A percentile compares a stretch with the other conserved stretches of the same genome.
These are phyloP conservation scores for Neonectria punicea DNA, from an alignment of 2,329 filamentous ascomycete species.

Conservation along the genomic window DNA sequence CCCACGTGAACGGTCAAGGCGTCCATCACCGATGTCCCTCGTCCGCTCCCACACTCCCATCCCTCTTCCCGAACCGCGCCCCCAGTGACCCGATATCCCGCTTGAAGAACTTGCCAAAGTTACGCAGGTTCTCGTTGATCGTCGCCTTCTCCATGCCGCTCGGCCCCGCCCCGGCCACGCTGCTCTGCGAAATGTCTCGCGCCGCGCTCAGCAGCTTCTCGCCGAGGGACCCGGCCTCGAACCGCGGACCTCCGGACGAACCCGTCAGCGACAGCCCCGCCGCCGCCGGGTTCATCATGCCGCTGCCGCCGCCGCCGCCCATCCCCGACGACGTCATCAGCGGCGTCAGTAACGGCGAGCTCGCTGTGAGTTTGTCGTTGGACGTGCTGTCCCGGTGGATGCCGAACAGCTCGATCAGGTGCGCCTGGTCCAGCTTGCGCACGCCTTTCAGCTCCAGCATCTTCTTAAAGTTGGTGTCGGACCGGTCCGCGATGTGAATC, in stretches of 20 bases:
- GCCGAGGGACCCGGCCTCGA: constrained; percentile 85
- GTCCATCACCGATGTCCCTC: constrained; percentile 33
- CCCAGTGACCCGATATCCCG: constrained; percentile 84
- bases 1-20: background rate
- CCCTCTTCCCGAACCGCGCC: constrained; percentile 75
- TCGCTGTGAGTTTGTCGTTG: constrained; percentile 76
- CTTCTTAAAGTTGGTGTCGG: constrained; percentile 94
- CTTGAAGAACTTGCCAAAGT: constrained; percentile 95
- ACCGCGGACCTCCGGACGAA: constrained; percentile 61
- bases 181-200: constrained; percentile 78
- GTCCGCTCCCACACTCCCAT: constrained; percentile 52
- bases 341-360: constrained; percentile 76
- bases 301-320: constrained; percentile 50
- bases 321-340: constrained; percentile 62
- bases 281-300: constrained; percentile 55
- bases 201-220: constrained; percentile 90
- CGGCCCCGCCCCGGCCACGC: constrained; percentile 48
- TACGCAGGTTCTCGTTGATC: constrained; percentile 93
- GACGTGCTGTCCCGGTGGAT: constrained; percentile 81
- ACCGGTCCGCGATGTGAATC: constrained; percentile 94
- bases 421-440: constrained; percentile 81
- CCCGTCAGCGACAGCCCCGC: constrained; percentile 49
- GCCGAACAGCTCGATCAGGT: constrained; percentile 86
- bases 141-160: constrained; percentile 69
- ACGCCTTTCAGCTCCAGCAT: constrained; percentile 96